These are phyloP conservation scores for Nelumbo lutea DNA, from an alignment of 164 flowering plant genomes.

Conservation along the genomic window DNA sequence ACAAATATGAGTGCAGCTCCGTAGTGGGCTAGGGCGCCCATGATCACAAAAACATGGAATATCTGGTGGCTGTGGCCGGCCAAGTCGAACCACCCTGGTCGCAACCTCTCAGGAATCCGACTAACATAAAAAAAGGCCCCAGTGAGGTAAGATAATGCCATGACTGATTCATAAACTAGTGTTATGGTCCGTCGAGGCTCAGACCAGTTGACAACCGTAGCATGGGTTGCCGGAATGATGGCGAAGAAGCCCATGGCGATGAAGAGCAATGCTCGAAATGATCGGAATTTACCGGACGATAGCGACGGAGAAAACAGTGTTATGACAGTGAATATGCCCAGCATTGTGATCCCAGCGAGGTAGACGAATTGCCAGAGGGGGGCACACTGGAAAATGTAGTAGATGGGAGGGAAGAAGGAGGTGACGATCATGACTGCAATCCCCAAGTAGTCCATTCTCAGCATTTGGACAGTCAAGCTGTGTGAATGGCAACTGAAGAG, in stretches of 20 bases:
- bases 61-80: constrained; percentile 94
- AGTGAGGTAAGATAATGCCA: constrained; percentile 61
- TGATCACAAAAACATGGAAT: constrained; percentile 72
- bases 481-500: constrained; percentile 83
- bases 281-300: constrained; percentile 43
- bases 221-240: constrained; percentile 68
- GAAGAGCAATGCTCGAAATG: constrained; percentile 67
- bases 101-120: constrained; percentile 77
- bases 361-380: constrained; percentile 72
- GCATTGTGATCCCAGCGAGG: constrained; percentile 52
- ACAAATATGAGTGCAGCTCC: constrained; percentile 61
- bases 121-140: constrained; percentile 70
- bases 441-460: constrained; percentile 71
- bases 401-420: constrained; percentile 89
- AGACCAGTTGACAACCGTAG: constrained; percentile 53
- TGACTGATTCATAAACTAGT: constrained; percentile 54
- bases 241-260: constrained; percentile 75
- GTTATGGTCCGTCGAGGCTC: constrained; percentile 48
- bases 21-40: constrained; percentile 86
- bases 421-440: constrained; percentile 86
- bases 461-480: constrained; percentile 35
- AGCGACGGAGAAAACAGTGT: constrained; percentile 61
- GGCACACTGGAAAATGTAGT: constrained; percentile 81
- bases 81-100: constrained; percentile 80
- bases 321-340: constrained; percentile 59